A percentile compares a stretch with the other conserved stretches of the same genome.
phyloP scores from a whole-genome alignment of 2,329 filamentous ascomycete genomes.

The Trichoderma aggressivum region DNA sequence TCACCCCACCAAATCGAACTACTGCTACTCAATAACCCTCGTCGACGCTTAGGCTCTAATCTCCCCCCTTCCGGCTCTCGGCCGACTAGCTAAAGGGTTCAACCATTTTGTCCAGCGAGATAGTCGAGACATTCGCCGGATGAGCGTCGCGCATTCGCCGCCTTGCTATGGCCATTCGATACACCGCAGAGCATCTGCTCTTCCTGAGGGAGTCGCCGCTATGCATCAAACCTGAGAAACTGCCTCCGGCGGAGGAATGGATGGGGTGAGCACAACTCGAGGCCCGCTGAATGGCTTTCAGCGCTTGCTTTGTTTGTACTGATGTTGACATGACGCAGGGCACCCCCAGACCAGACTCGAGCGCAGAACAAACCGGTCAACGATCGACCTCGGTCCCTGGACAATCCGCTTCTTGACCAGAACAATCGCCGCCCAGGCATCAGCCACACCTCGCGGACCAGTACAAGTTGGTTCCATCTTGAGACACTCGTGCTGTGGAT shows the following conservation, averaged over 20 bases:
- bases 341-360: slow-evolving; percentile 45
- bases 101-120: not conserved
- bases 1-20: not conserved
- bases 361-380: slow-evolving; percentile 42
- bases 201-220: slow-evolving; percentile 77
- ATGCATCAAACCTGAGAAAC: slow-evolving; percentile 71
- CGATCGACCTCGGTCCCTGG: slow-evolving; percentile 45
- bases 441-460: slow-evolving; percentile 55
- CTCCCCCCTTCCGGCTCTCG: not conserved
- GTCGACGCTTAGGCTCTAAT: not conserved
- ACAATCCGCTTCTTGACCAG: slow-evolving; percentile 46
- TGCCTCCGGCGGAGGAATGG: slow-evolving; percentile 89
- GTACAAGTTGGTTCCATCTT: slow-evolving; percentile 47
- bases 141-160: slow-evolving; percentile 37
- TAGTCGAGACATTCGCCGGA: slow-evolving; percentile 28
- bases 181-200: slow-evolving; percentile 73
- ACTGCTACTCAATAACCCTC: not conserved
- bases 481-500: not conserved
- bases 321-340: slow-evolving; percentile 30
- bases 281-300: slow-evolving; percentile 29
- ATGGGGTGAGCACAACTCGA: slow-evolving; percentile 79
- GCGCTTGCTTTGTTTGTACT: not conserved
- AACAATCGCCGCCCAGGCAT: slow-evolving; percentile 49
- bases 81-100: not conserved
- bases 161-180: slow-evolving; percentile 57